Evolutionary conservation across 1,139 yeast species (phyloP).

Genomic region (Spathaspora sp.): DNA sequence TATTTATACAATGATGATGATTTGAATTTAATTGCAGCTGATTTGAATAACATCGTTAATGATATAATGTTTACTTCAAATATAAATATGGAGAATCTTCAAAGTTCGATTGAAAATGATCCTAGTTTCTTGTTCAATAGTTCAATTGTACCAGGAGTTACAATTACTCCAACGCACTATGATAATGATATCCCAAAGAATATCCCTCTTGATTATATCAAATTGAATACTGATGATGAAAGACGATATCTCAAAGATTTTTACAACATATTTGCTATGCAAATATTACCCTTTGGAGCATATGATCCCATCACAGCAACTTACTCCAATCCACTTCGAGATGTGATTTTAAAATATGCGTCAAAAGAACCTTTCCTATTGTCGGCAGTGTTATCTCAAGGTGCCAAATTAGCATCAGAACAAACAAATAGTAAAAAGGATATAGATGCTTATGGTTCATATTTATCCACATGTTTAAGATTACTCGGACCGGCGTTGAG

Average conservation of each 20-base stretch:
- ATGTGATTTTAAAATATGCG: constrained; percentile 56
- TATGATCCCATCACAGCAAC: constrained; percentile 24
- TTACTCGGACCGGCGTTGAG: constrained; percentile 43
- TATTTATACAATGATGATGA: constrained; percentile 23
- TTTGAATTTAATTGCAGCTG: constrained; percentile 30
- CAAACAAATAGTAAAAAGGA: constrained; percentile 37
- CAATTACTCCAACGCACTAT: constrained; percentile 1
- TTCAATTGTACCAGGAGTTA: constrained; percentile 1
- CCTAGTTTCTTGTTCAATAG: constrained; percentile 10
- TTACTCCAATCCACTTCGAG: constrained; percentile 55
- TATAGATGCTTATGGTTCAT: constrained; percentile 51
- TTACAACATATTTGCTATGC: constrained; percentile 51
- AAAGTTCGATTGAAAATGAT: constrained; percentile 4
- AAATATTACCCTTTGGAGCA: constrained; percentile 59
- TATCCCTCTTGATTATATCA: constrained; percentile 21
- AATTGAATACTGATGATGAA: constrained; percentile 36
- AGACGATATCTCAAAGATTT: constrained; percentile 50
- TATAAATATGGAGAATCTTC: constrained; percentile 6
- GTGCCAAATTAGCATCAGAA: constrained; percentile 48
- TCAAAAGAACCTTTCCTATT: constrained; percentile 54
- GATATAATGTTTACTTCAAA: constrained; percentile 31
- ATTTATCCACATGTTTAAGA: constrained; percentile 55
- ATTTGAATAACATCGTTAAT: constrained; percentile 33
- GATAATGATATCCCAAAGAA: constrained; percentile 21
- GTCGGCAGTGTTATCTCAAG: constrained; percentile 65